Base-by-base conservation (phyloP, 768 basidiomycete species). In the Tylopilus sp. region DNA sequence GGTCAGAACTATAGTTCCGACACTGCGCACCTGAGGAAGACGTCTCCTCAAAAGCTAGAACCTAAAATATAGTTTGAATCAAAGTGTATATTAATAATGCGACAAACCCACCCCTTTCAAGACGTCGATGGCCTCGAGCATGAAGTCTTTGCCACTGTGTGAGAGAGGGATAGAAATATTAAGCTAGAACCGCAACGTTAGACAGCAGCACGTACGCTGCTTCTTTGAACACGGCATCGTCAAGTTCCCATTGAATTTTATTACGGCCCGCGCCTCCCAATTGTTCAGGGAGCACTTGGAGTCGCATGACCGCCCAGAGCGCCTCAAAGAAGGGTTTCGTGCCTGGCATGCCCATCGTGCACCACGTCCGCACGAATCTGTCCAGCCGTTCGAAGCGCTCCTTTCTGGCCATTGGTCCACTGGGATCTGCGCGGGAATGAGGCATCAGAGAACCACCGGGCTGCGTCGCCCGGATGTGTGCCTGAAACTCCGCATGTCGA, bases 221-320 rank as follows among this genome's bases (percentile, higher is more conserved):
- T 72, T 96, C 93, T 65, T 92, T 87, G 74, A 95, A 92, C 16
- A 95, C 90, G 19, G 92, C 92, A 74, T 96, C 93, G 69, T 96
- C 93, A 21, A 95, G 75, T 74, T 93, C 90, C 93, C 93, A 96
- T 62, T 88, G 81, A 49, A 95, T 84, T 61, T 80, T 76, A 61
- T 75, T 76, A 29, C 70, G 68, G 42, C 91, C 93, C 30, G 89
- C 88, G 49, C 93, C 92, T 42, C 93, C 92, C 36, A 91, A 76
- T 41, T 80, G 78, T 64, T 85, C 83, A 45, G 92, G 90, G 41
- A 94, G 78, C 38, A 85, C 83, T 66, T 94, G 91, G 34, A 92
- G 73, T 55, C 90, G 80, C 76, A 95, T 79, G 53, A 87, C 74
- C 9, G 85, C 89, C 86, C 89, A 95, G 44, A 87, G 60, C 40